A percentile compares a stretch with the other conserved stretches of the same genome.
Evolutionary conservation across 495 filamentous ascomycete species (phyloP).

Genomic region (Neurospora intermedia): DNA sequence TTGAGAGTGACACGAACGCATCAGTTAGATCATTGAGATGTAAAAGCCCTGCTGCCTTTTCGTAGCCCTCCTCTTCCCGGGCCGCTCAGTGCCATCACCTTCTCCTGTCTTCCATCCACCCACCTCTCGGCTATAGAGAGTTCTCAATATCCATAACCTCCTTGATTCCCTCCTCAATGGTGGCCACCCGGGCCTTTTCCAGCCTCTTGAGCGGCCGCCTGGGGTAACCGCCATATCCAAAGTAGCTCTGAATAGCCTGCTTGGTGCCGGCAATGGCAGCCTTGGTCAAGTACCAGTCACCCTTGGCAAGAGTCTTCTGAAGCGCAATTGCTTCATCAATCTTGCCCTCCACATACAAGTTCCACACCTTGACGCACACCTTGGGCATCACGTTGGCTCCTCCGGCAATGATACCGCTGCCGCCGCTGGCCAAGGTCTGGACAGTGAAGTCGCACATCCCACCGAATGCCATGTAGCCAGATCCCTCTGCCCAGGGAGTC

Average conservation of each 20-base stretch:
- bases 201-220: conserved; percentile 62
- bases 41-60: not conserved
- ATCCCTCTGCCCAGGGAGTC: conserved; percentile 51
- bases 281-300: conserved; percentile 83
- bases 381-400: conserved; percentile 82
- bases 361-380: conserved; percentile 72
- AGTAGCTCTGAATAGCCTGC: conserved; percentile 70
- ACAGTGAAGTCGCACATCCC: conserved; percentile 82
- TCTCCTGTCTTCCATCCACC: not conserved
- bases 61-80: not conserved
- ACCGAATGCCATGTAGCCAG: conserved; percentile 75
- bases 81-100: not conserved
- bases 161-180: conserved; percentile 59
- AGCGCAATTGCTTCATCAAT: conserved; percentile 62
- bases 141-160: conserved; percentile 53
- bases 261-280: conserved; percentile 80
- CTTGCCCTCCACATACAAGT: conserved; percentile 61
- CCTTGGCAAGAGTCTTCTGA: conserved; percentile 60
- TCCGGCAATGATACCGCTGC: conserved; percentile 76
- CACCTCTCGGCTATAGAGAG: conserved; percentile 21
- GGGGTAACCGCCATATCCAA: conserved; percentile 74
- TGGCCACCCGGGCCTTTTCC: conserved; percentile 45
- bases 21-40: not conserved
- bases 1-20: not conserved
- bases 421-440: conserved; percentile 70